Evolutionary conservation across 148 eudicot species (phyloP), one percentile per base, ranked within the genome.

Genomic region (Chenopodium suecicum): DNA sequence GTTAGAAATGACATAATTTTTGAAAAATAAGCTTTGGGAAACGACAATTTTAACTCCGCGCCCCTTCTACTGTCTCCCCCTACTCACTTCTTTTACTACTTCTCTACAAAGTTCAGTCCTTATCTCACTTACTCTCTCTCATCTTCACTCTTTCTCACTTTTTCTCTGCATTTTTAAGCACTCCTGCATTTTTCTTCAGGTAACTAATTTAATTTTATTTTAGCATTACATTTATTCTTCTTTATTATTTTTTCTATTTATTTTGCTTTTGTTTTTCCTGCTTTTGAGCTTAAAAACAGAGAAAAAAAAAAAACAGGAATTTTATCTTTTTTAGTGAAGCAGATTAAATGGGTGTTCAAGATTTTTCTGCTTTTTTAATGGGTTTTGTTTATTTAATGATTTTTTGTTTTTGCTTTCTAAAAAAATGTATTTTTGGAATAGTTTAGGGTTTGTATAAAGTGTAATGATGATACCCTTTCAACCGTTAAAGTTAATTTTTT

Each of bases 41-140:
- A 70, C 44, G 73, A 70, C 73, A 70, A 70, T 16, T 32, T n/a
- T 4, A 46, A 70, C 47, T 32, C 46, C 73, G 73, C 73, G n/a
- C 73, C 73, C 47, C 73, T 34, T 70, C 47, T 70, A 32, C 13
- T 32, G 20, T 23, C 19, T 23, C 8, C n/a, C 22, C 22, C 22
- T 70, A 34, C 48, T 69, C 44, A 7, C 46, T 70, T 47, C 37
- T 14, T 4, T 2, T 16, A 29, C 41, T 27, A 12, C 48, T 69
- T 34, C 14, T 4, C 22, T 31, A 56, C 62, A 14, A 41, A 56
- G 22, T 56, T 56, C 62, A 56, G 62, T 56, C 62, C 62, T 70
- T 14, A 9, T 32, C 22, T 29, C 14, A 7, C 73, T 46, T 46
- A 13, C 48, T 16, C 47, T 19, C n/a, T 13, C 7, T 2, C 73